phyloP scores from a whole-genome alignment of 495 filamentous ascomycete species.

The Penicillium manginii region DNA sequence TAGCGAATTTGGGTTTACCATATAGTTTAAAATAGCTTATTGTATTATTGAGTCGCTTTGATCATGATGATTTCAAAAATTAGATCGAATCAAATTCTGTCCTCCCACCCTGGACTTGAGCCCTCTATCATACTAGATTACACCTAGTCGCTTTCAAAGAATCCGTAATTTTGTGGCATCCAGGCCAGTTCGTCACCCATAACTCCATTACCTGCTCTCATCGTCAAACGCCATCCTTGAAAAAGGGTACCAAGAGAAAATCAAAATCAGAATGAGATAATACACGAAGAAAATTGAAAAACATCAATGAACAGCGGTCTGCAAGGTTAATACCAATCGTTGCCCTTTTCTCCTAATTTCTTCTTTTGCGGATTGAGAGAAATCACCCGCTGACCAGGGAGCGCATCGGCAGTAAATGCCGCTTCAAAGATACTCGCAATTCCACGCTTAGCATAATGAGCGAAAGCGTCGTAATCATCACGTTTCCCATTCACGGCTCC shows the following conservation, averaged over 20 bases:
- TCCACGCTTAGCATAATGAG: constrained; percentile 50
- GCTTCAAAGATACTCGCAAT: constrained; percentile 62
- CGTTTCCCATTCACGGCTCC: constrained; percentile 48
- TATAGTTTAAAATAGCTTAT: no score
- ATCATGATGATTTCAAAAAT: no score
- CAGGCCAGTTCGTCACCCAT: neutral
- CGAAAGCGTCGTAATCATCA: constrained; percentile 55
- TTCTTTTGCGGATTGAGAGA: constrained; percentile 56
- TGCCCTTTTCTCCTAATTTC: constrained; percentile 48
- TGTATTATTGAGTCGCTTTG: no score
- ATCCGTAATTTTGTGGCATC: constrained; percentile 3
- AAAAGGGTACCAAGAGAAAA: neutral
- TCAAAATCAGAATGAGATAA: no score
- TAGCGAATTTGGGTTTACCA: neutral
- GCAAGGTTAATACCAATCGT: constrained; percentile 52
- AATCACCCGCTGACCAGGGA: constrained; percentile 60
- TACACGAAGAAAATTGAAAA: neutral
- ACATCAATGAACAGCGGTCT: neutral
- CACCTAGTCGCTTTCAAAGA: neutral
- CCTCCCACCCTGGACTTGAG: no score
- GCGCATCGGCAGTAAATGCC: constrained; percentile 52
- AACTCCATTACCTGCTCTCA: neutral
- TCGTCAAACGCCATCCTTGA: constrained; percentile 1
- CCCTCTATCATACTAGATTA: no score
- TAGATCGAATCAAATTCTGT: no score